phyloP scores from a whole-genome alignment of 2,329 filamentous ascomycete genomes.

The Tolypocladium guangdongense region DNA sequence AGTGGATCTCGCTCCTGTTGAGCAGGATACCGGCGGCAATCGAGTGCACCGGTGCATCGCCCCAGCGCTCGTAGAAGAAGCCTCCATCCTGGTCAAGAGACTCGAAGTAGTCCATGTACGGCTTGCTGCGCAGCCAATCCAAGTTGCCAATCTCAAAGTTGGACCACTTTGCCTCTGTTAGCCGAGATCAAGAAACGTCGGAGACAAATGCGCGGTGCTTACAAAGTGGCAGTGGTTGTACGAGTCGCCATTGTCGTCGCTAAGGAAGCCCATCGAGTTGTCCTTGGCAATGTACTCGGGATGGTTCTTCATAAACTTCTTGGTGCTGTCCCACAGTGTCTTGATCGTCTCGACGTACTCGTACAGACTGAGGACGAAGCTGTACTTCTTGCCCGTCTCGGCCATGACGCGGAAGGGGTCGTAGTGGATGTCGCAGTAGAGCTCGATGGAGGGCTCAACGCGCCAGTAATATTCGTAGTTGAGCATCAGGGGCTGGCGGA shows the following conservation, averaged over 20 bases:
- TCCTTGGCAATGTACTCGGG: conserved; percentile 76
- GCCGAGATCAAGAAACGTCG: background rate
- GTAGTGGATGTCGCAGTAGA: conserved; percentile 91
- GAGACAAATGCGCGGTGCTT: conserved; percentile 23
- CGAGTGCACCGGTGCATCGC: conserved; percentile 95
- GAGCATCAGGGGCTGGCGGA: conserved; percentile 83
- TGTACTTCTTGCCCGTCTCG: conserved; percentile 96
- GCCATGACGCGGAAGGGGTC: conserved; percentile 96
- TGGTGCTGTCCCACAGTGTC: conserved; percentile 88
- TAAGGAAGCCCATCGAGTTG: conserved; percentile 86
- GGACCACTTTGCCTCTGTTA: conserved; percentile 61
- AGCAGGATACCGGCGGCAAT: conserved; percentile 82
- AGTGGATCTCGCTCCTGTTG: conserved; percentile 89
- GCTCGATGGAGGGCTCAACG: conserved; percentile 91
- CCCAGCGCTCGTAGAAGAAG: conserved; percentile 99
- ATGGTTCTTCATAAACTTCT: conserved; percentile 84
- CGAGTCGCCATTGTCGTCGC: conserved; percentile 78
- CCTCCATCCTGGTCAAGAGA: conserved; percentile 81
- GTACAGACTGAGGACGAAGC: conserved; percentile 88
- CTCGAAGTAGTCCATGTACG: conserved; percentile 86
- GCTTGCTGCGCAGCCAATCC: conserved; percentile 80
- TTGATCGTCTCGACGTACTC: conserved; percentile 96
- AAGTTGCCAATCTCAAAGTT: conserved; percentile 97
- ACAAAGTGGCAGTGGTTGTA: conserved; percentile 99
- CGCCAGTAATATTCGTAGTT: conserved; percentile 99